Conservation (phyloP, 2,329 filamentous ascomycete species). For the Exophiala dermatitidis region DNA sequence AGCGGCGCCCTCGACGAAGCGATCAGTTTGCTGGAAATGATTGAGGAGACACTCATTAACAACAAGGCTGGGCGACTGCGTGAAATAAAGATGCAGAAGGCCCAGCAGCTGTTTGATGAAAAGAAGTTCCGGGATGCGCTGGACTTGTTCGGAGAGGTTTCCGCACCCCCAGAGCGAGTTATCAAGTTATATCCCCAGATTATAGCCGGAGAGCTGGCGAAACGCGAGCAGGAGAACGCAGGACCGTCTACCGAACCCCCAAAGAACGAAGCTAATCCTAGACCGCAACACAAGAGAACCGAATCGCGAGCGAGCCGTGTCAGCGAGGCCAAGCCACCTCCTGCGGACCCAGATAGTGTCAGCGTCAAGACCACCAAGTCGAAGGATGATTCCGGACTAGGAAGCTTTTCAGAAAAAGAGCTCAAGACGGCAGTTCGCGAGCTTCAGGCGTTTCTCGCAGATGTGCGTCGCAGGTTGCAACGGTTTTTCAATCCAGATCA, state of each 20-base stretch:
- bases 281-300: slow-evolving; percentile 9
- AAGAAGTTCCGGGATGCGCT: slow-evolving; percentile 78
- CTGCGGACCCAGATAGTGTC: slow-evolving; percentile 12
- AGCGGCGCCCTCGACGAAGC: slow-evolving; percentile 77
- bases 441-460: slow-evolving; percentile 79
- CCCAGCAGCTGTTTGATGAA: slow-evolving; percentile 71
- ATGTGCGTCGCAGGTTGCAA: slow-evolving; percentile 63
- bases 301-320: slow-evolving; percentile 10
- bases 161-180: slow-evolving; percentile 82
- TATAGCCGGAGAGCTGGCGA: slow-evolving; percentile 70
- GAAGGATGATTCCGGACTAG: slow-evolving; percentile 15
- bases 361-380: slow-evolving; percentile 17
- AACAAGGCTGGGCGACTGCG: slow-evolving; percentile 75
- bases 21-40: slow-evolving; percentile 76
- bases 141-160: slow-evolving; percentile 84
- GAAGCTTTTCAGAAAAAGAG: slow-evolving; percentile 60
- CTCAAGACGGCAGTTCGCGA: slow-evolving; percentile 73
- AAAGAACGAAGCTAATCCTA: slow-evolving; percentile 1
- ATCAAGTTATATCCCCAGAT: slow-evolving; percentile 73
- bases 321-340: slow-evolving; percentile 12
- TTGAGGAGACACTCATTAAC: slow-evolving; percentile 82
- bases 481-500: slow-evolving; percentile 55
- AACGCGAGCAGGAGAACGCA: slow-evolving; percentile 38
- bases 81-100: slow-evolving; percentile 86
- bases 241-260: slow-evolving; percentile 21